Percentiles rank a stretch among this genome's conserved stretches.
Evolutionary conservation across 163 green algal genomes (phyloP).

Genomic region (Chloromonas sp.): DNA sequence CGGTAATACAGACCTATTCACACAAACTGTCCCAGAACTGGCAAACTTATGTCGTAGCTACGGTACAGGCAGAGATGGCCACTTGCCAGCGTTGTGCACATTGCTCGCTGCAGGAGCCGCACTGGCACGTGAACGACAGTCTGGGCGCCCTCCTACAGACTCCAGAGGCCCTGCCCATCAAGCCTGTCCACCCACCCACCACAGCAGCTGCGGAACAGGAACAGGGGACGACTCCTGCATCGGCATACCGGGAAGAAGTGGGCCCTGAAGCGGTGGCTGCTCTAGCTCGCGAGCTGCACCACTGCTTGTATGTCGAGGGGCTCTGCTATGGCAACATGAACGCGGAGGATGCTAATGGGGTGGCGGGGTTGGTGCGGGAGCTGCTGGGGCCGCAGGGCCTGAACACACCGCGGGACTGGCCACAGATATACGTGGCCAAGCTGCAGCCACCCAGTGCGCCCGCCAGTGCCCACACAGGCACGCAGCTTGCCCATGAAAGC

Average conservation of each 20-base stretch:
- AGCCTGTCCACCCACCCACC: too few species aligned
- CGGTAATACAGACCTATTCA: too few species aligned
- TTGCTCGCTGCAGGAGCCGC: constrained; percentile 17
- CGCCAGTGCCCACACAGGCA: too few species aligned
- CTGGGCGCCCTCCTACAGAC: constrained; percentile 4
- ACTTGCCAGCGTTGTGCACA: too few species aligned
- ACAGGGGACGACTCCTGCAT: too few species aligned
- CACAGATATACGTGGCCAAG: background rate
- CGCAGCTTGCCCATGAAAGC: too few species aligned
- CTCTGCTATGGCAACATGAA: constrained; percentile 22
- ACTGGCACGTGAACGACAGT: constrained; percentile 28
- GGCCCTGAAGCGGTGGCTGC: background rate
- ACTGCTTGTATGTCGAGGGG: constrained; percentile 1
- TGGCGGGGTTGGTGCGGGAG: background rate
- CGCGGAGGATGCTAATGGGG: background rate
- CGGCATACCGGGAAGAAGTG: background rate
- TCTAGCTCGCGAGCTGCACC: background rate
- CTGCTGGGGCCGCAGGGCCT: background rate
- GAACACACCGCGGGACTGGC: background rate
- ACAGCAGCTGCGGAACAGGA: too few species aligned
- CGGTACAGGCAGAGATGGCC: too few species aligned
- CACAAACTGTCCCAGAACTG: too few species aligned
- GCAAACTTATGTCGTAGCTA: too few species aligned
- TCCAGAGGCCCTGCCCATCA: too few species aligned
- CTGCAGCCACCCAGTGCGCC: background rate